These are phyloP conservation scores for Apiospora phragmitis DNA, from an alignment of 2,329 filamentous ascomycete genomes.

Conservation along the genomic window DNA sequence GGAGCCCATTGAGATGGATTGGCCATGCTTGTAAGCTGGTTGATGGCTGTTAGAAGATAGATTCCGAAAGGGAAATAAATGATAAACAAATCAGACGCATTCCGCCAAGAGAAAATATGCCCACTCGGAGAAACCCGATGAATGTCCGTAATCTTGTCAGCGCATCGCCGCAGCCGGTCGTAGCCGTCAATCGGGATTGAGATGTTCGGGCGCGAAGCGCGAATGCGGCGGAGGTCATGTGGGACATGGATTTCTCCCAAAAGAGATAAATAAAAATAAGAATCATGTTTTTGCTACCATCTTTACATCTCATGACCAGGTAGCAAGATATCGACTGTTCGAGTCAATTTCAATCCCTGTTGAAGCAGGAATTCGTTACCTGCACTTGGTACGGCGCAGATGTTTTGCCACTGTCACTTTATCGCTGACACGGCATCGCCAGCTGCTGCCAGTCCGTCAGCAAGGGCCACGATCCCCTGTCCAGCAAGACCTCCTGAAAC, in stretches of 20 bases:
- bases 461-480: background rate
- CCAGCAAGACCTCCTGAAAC: background rate
- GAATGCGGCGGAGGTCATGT: background rate
- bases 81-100: background rate
- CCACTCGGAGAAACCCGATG: background rate
- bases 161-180: background rate
- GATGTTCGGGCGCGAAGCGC: background rate
- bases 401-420: background rate
- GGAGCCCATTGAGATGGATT: conserved; percentile 43
- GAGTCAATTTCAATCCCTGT: background rate
- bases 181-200: background rate
- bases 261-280: background rate
- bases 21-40: conserved; percentile 30
- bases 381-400: too few relatives aligned
- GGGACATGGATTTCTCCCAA: background rate
- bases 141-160: background rate
- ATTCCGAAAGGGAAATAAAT: background rate
- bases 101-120: background rate
- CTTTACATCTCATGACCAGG: background rate
- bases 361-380: background rate
- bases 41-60: background rate
- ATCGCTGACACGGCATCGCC: background rate
- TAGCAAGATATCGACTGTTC: background rate
- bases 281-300: background rate
- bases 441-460: background rate